Conservation (phyloP, 2,329 filamentous ascomycete species). For the Calonectria pauciramosa region DNA sequence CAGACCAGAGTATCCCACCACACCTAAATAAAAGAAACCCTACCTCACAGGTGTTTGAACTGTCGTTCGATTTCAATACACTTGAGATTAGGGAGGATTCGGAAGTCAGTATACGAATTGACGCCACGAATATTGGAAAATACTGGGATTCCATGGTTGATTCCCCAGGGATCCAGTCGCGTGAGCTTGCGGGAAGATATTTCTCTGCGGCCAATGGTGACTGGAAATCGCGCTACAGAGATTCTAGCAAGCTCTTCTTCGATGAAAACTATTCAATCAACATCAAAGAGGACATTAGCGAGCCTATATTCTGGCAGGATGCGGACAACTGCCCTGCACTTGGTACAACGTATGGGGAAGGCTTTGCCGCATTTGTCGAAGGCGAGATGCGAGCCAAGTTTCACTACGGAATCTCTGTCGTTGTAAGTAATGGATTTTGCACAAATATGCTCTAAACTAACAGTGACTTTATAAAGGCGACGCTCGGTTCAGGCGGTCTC, state of each 20-base stretch:
- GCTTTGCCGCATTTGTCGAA: constrained; percentile 2
- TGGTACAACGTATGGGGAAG: no score
- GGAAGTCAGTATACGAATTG: background rate
- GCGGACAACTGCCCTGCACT: no score
- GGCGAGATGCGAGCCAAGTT: background rate
- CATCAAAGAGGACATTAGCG: background rate
- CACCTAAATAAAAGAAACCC: background rate
- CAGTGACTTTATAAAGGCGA: no score
- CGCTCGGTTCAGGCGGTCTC: no score
- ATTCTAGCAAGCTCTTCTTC: no score
- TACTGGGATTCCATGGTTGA: constrained; percentile 9
- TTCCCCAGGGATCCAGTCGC: background rate
- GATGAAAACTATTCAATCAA: background rate
- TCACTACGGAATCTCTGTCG: constrained; percentile 1
- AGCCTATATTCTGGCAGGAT: no score
- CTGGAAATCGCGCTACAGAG: background rate
- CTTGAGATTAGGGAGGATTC: background rate
- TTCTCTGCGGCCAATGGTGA: background rate
- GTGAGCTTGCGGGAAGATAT: background rate
- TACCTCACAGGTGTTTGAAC: constrained; percentile 20
- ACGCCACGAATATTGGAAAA: background rate
- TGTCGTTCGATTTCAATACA: constrained; percentile 18
- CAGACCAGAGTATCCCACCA: background rate
- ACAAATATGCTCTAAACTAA: background rate
- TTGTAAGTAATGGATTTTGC: background rate